A percentile compares a stretch with the other conserved stretches of the same genome.
phyloP scores from a whole-genome alignment of 1,284 basidiomycete species.

The Cryptococcus depauperatus region DNA sequence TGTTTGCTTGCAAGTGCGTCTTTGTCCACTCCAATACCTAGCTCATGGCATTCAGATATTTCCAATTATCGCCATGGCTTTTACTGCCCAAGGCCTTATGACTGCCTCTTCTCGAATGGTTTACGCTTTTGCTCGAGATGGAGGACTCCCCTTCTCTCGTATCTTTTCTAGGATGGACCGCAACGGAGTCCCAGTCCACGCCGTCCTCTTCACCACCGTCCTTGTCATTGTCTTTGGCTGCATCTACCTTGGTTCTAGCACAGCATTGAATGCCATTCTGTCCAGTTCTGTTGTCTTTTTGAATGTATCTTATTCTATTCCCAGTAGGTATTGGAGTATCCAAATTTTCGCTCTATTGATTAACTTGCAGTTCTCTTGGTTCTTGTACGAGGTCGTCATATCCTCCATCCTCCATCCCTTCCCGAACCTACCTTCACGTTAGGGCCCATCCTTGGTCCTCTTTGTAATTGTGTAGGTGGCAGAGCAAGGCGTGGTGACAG shows the following conservation, averaged over 20 bases:
- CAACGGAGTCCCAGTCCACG: slow-evolving; percentile 52
- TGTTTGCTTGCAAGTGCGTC: slow-evolving; percentile 47
- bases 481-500: background rate
- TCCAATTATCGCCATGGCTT: slow-evolving; percentile 45
- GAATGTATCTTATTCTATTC: slow-evolving; percentile 46
- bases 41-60: slow-evolving; percentile 31
- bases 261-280: slow-evolving; percentile 48
- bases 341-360: slow-evolving; percentile 34
- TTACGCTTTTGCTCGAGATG: slow-evolving; percentile 63
- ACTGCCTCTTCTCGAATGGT: slow-evolving; percentile 61
- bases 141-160: slow-evolving; percentile 55
- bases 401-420: slow-evolving; percentile 35
- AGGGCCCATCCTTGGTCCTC: slow-evolving; percentile 31
- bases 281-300: slow-evolving; percentile 46
- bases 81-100: slow-evolving; percentile 48
- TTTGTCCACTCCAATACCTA: background rate
- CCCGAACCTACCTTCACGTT: slow-evolving; percentile 33
- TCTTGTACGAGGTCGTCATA: slow-evolving; percentile 41
- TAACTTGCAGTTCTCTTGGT: slow-evolving; percentile 38
- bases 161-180: slow-evolving; percentile 51
- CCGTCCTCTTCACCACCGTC: slow-evolving; percentile 53
- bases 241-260: slow-evolving; percentile 53
- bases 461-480: slow-evolving; percentile 43
- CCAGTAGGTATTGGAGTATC: slow-evolving; percentile 15
- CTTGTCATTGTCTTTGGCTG: slow-evolving; percentile 48